Evolutionary conservation across 768 basidiomycete species (phyloP), one percentile per base, ranked within the genome.

Genomic region (Russula ochroleuca): DNA sequence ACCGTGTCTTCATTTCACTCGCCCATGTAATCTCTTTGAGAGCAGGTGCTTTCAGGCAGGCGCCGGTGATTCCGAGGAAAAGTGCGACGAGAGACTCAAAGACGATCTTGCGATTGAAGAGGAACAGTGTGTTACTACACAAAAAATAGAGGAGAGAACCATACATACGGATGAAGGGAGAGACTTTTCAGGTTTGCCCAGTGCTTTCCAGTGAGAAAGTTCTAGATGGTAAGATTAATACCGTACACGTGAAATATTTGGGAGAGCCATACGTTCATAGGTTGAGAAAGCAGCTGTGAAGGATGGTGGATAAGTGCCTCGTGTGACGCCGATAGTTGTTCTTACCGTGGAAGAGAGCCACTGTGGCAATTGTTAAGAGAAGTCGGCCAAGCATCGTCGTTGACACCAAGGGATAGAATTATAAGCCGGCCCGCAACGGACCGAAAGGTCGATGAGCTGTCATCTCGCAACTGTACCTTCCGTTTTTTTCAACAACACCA

Each of bases 1-100:
- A 92, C 92, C 86, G 81, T 71, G 82, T 86, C 69, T 81, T 82
- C 92, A 94, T 94, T 75, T 95, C 92, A 69, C 88, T 91, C 19
- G 90, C 83, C 92, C 91, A 94, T 38, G 88, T 87, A 63, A 93
- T 90, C 69, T 92, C 89, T 68, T 87, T 90, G 38, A 93, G 75
- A 37, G 78, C 72, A 1, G 90, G 83, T 8, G 87, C 80, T 67
- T 82, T 86, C 63, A 90, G 69, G n/a, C 84, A 83, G 37, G 89
- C 88, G 8, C 90, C 92, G 3, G 92, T 62, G 21, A 83, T 85
- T 23, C 90, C 90, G 11, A 88, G 64, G n/a, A 85, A 68, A 21
- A 92, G 77, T 1, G 85, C 82, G 57, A 84, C 49, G 25, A 90
- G 69, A 13, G 85, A 81, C 73, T 94, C 89, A 38, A 86, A 57